Evolutionary conservation across 176 grass and related monocot genomes (phyloP).

Genomic region (Avena sativa): DNA sequence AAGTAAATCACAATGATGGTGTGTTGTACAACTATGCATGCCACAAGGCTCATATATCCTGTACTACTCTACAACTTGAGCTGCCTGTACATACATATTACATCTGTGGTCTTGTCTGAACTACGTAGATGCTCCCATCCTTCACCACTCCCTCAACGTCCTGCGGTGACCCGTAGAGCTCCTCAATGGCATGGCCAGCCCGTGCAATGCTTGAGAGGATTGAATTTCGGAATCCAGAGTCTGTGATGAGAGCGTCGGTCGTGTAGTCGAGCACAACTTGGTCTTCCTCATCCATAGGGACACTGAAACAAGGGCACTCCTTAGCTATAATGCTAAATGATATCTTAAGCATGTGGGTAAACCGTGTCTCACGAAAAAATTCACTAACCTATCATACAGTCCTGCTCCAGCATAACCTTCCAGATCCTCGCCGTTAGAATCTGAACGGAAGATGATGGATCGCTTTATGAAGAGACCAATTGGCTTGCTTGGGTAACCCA

Average conservation of each 20-base stretch:
- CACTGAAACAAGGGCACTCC: slow-evolving; percentile 50
- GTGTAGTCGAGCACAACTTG: slow-evolving; percentile 84
- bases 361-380: background rate
- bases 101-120: slow-evolving; percentile 98
- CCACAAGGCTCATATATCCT: slow-evolving; percentile 25
- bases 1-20: background rate
- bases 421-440: slow-evolving; percentile 97
- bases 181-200: slow-evolving; percentile 74
- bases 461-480: slow-evolving; percentile 92
- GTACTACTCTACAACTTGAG: slow-evolving; percentile 19
- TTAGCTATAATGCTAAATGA: slow-evolving; percentile 21
- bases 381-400: slow-evolving; percentile 85
- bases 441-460: slow-evolving; percentile 95
- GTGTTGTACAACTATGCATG: slow-evolving; percentile 43
- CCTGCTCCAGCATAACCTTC: slow-evolving; percentile 99
- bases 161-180: slow-evolving; percentile 79
- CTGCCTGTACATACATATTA: slow-evolving; percentile 49
- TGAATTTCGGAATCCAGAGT: slow-evolving; percentile 57
- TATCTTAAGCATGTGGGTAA: slow-evolving; percentile 4
- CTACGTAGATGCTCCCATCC: slow-evolving; percentile 85
- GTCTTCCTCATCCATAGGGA: slow-evolving; percentile 94
- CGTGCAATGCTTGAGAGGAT: slow-evolving; percentile 74
- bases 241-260: slow-evolving; percentile 69
- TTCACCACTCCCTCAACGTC: slow-evolving; percentile 93
- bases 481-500: slow-evolving; percentile 96